These are phyloP conservation scores for Colletotrichum endophyticum DNA, from an alignment of 2,329 filamentous ascomycete genomes.

Conservation along the genomic window DNA sequence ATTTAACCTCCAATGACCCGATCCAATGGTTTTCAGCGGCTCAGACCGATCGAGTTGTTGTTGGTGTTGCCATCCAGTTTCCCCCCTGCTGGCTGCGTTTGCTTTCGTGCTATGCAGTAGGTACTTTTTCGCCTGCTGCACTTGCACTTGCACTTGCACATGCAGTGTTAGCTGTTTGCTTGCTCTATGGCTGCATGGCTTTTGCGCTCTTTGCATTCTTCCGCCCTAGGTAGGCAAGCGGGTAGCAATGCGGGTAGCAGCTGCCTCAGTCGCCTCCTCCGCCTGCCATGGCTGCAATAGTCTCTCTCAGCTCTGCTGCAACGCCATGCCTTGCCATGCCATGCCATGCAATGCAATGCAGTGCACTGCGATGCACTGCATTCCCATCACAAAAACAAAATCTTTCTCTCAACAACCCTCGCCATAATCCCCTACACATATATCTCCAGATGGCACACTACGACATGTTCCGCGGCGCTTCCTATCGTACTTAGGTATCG, in stretches of 20 bases:
- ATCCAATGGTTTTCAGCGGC: conserved; percentile 13
- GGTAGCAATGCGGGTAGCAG: not conserved
- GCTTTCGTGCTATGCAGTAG: not conserved
- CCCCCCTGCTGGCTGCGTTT: not conserved
- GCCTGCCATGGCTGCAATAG: not conserved
- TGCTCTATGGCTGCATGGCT: not conserved
- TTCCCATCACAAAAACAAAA: not conserved
- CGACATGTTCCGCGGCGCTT: not conserved
- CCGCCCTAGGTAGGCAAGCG: not conserved
- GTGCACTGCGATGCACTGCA: not conserved
- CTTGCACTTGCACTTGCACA: not conserved
- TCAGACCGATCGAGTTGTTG: conserved; percentile 16
- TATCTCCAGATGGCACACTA: not conserved
- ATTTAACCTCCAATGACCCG: conserved; percentile 18
- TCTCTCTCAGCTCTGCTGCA: not conserved
- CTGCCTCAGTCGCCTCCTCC: not conserved
- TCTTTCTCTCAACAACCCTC: not conserved
- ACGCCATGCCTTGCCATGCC: not conserved
- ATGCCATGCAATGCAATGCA: not conserved
- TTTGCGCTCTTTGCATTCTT: not conserved
- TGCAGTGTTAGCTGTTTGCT: not conserved
- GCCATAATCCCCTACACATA: not conserved
- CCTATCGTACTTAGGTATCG: not conserved
- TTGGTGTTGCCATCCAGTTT: not conserved
- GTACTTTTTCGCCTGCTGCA: not conserved